These are phyloP conservation scores for Panicum hallii DNA, from an alignment of 202 grass and related monocot genomes.

Conservation along the genomic window DNA sequence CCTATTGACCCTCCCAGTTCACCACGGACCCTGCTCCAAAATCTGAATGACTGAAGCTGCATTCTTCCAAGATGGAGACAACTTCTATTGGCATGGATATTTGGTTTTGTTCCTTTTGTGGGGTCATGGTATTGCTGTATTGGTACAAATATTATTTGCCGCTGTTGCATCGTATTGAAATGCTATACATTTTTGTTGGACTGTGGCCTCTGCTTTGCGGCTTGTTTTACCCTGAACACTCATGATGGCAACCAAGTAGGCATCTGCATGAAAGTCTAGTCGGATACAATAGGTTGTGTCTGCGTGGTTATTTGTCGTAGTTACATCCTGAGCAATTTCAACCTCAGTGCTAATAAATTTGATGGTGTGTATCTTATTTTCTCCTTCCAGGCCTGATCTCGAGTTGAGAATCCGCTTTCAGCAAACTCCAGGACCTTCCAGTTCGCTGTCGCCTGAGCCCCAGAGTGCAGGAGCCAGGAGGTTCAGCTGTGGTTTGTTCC, in stretches of 20 bases:
- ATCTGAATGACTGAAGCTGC: no score
- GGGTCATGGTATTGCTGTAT: background rate
- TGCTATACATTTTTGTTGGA: background rate
- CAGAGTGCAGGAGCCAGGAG: background rate
- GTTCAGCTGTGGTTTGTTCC: background rate
- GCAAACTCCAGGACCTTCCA: conserved; percentile 6
- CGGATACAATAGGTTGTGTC: background rate
- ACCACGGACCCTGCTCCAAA: no score
- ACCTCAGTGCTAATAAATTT: background rate
- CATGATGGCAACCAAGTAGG: background rate
- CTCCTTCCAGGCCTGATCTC: conserved; percentile 42
- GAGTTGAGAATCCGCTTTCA: background rate
- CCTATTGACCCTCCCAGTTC: no score
- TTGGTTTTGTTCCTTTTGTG: background rate
- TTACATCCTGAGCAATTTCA: background rate
- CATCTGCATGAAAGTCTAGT: background rate
- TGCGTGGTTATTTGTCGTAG: background rate
- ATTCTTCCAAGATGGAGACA: no score
- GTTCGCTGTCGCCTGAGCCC: background rate
- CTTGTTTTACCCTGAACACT: background rate
- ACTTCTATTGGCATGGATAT: background rate
- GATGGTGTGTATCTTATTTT: background rate
- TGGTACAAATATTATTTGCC: background rate
- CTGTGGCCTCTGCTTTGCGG: background rate
- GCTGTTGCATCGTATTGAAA: background rate